These are phyloP conservation scores for Wickerhamiella cacticola DNA, from an alignment of 805 yeast genomes.

Conservation along the genomic window DNA sequence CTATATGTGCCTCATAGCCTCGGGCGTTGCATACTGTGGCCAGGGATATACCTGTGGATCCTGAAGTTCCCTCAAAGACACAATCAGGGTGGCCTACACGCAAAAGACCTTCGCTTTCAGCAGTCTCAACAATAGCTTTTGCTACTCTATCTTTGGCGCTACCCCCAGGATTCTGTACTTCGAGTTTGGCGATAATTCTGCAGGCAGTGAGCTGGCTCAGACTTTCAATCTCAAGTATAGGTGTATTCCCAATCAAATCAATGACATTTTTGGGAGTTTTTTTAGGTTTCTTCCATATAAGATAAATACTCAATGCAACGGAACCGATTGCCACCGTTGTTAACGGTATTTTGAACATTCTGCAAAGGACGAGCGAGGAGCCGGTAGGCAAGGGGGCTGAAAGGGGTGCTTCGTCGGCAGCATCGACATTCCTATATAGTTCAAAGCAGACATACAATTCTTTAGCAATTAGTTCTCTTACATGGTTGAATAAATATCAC, in stretches of 20 bases:
- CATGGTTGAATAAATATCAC: not conserved
- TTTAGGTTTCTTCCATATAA: not conserved
- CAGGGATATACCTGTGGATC: slow-evolving; percentile 90
- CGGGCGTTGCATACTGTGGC: slow-evolving; percentile 80
- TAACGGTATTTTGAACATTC: not conserved
- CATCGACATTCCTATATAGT: too few species aligned
- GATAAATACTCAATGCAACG: not conserved
- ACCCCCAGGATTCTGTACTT: slow-evolving; percentile 82
- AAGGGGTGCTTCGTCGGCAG: too few species aligned
- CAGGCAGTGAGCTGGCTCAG: slow-evolving; percentile 65
- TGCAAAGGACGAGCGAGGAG: not conserved
- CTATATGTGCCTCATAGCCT: slow-evolving; percentile 87
- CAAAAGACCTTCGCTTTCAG: slow-evolving; percentile 48
- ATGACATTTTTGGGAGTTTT: slow-evolving; percentile 32
- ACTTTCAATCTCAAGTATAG: slow-evolving; percentile 60
- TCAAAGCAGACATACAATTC: too few species aligned
- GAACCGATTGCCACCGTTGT: not conserved
- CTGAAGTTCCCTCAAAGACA: slow-evolving; percentile 91
- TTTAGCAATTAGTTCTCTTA: too few species aligned
- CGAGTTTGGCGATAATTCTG: slow-evolving; percentile 76
- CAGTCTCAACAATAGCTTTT: slow-evolving; percentile 59
- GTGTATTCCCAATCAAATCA: slow-evolving; percentile 83
- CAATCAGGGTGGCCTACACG: slow-evolving; percentile 52
- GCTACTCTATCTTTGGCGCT: slow-evolving; percentile 95
- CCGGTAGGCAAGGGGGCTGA: not conserved